phyloP scores from a whole-genome alignment of 169 alveolate species.

The Theileria sp. region DNA sequence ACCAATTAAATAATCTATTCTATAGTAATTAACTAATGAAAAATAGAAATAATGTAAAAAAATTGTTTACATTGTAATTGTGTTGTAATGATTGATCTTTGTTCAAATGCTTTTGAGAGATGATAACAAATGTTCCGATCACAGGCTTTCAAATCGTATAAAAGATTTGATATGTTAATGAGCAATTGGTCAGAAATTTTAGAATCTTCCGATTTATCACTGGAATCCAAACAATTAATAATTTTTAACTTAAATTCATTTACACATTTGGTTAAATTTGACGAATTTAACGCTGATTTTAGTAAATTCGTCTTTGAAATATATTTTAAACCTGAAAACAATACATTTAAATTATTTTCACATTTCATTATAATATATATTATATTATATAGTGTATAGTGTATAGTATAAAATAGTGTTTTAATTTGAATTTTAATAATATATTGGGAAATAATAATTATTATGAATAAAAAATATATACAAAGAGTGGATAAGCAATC shows the following conservation, averaged over 20 bases:
- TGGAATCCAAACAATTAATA: background rate
- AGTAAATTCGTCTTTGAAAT: background rate
- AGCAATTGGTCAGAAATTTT: slow-evolving; percentile 33
- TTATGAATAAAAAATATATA: slow-evolving; percentile 38
- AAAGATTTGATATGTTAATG: slow-evolving; percentile 44
- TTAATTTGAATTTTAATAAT: too few species aligned
- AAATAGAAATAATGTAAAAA: too few species aligned
- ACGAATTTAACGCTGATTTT: background rate
- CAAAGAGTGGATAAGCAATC: slow-evolving; percentile 59
- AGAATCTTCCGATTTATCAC: background rate
- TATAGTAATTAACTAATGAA: background rate
- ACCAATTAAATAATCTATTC: background rate
- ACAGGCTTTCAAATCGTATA: slow-evolving; percentile 54
- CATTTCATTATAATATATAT: background rate
- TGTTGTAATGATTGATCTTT: slow-evolving; percentile 17
- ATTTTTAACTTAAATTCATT: slow-evolving; percentile 30
- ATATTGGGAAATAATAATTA: too few species aligned
- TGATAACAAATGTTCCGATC: slow-evolving; percentile 13
- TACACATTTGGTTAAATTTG: background rate
- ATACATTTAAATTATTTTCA: background rate
- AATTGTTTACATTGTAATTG: background rate
- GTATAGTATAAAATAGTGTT: too few species aligned
- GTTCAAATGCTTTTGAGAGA: slow-evolving; percentile 39
- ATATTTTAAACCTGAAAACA: slow-evolving; percentile 28
- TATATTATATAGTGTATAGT: background rate